Base-by-base conservation (phyloP, 2,329 filamentous ascomycete species). In the Claviceps spartinae region DNA sequence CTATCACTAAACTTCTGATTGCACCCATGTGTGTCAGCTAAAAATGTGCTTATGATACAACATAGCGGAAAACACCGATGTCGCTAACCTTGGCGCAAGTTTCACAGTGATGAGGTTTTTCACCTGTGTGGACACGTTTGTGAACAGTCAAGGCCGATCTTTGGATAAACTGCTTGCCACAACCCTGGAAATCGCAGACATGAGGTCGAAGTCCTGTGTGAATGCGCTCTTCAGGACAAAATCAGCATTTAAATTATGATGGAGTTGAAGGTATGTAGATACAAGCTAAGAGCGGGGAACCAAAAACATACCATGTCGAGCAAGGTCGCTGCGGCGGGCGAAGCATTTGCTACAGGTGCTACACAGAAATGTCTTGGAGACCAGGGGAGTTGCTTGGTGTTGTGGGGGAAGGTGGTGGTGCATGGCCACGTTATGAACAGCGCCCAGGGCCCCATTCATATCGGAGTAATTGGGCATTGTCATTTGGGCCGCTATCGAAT, bases 91-190 rank as follows among this genome's bases (percentile, higher is more conserved):
- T 97, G 67, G 88, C 88, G 67, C 93, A 97, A 56, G 87, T 82
- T 69, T 96, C 93, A 65, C 93, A 98, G 82, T 93, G 91, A 63
- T 98, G 93, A 49, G 93, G 93, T 71, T 98, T 98, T 72, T 97
- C 93, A 58, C 93, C 93, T 2, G 93, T 97, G 68, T 98, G 93
- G 20, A 96, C 90, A 60, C 93, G 86, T 63, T 87, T 84, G 68
- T 97, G 93, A 7, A 98, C 93, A 0, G 93, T 98, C 66, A 98
- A 72, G 22, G 93, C 93, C 30, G 90, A 96, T 52, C 93, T 81
- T 68, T 98, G 93, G 60, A 98, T 98, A 66, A 98, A 98, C 64
- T 91, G 87, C 70, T 97, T 98, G 58, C 87, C 87, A 66, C 93
- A 98, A 50, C 81, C 82, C 42, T 85, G 85, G 54, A 82, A 88